Conservation (phyloP, 2,329 filamentous ascomycete species). For the Calonectria crousiana region DNA sequence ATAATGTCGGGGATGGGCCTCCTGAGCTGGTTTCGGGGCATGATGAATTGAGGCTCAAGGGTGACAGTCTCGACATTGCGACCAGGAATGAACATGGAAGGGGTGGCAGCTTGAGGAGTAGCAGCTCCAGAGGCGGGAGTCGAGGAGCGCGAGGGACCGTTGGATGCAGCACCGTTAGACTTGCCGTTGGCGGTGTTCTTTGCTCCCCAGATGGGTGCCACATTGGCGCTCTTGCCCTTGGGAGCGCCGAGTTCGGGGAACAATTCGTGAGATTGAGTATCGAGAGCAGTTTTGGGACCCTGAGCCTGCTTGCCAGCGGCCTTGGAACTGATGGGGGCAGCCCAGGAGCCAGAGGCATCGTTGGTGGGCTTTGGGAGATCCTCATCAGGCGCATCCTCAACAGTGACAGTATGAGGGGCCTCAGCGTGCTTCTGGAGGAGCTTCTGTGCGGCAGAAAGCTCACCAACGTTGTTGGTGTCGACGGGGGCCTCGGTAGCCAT, state of each 20-base stretch:
- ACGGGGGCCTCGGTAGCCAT: slow-evolving; percentile 59
- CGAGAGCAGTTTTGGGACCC: slow-evolving; percentile 65
- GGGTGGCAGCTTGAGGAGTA: slow-evolving; percentile 50
- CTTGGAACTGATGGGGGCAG: slow-evolving; percentile 69
- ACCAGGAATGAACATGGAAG: slow-evolving; percentile 81
- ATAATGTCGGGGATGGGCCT: slow-evolving; percentile 87
- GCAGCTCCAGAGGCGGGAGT: slow-evolving; percentile 72
- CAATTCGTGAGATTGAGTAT: slow-evolving; percentile 89
- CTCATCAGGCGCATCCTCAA: slow-evolving; percentile 87
- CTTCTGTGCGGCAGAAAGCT: slow-evolving; percentile 70
- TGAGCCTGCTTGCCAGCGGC: slow-evolving; percentile 78
- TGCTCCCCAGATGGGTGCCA: slow-evolving; percentile 82
- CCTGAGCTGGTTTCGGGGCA: slow-evolving; percentile 82
- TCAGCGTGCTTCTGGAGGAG: slow-evolving; percentile 73
- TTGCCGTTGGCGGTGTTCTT: slow-evolving; percentile 70
- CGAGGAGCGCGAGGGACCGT: slow-evolving; percentile 70
- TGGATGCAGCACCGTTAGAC: slow-evolving; percentile 67
- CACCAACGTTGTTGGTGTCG: slow-evolving; percentile 47
- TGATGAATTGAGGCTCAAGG: slow-evolving; percentile 81
- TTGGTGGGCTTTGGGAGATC: slow-evolving; percentile 71
- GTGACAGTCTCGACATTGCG: slow-evolving; percentile 83
- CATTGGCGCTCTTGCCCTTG: slow-evolving; percentile 75
- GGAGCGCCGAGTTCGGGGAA: slow-evolving; percentile 89
- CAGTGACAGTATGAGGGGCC: slow-evolving; percentile 70
- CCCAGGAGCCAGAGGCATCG: slow-evolving; percentile 60